Base-by-base conservation (phyloP, 768 basidiomycete species). In the Suillus spraguei region DNA sequence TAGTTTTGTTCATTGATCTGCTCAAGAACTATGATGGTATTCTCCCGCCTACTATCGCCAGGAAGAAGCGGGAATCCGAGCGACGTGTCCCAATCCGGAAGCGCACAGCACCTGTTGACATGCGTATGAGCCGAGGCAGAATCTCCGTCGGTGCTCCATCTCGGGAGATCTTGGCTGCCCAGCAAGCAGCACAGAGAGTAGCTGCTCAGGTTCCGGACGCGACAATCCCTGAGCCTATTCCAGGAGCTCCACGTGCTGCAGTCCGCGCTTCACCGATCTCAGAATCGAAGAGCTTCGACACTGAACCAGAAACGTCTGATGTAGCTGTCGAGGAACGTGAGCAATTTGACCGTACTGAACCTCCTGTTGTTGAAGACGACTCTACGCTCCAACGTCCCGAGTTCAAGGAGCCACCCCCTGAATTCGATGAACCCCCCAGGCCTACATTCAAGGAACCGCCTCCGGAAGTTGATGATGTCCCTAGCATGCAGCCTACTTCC, bases 61-160 rank as follows among this genome's bases (percentile, higher is more conserved):
- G 86, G 71, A 97, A 96, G 81, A 92, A 90, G 69, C 87, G 88
- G 28, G 94, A 96, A 70, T 89, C 92, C 0, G 94, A 93, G 67
- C 88, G 95, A 53, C 92, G 88, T 64, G 81, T 92, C 52, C 95
- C 93, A 14, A 71, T 88, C 28, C 84, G 95, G 47, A 96, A 95
- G 71, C 91, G 92, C 60, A 97, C 95, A 3, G 90, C 91, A 0
- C 89, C 89, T 0, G 79, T 96, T 53, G 95, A 97, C 74, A 90
- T 95, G 87, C 89, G 95, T 54, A 82, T 94, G 74, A 94, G 89
- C 67, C 83, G 95, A 65, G 86, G 87, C 67, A 84, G 83, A 62
- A 86, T 97, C 60, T 89, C 91, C 3, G 82, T 85, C 4, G 90
- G 88, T 32, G 83, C 84, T 4, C 90, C 94, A 65, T 78, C 86